Evolutionary conservation across 2,329 filamentous ascomycete species (phyloP).

Genomic region (Lanzia echinophila): DNA sequence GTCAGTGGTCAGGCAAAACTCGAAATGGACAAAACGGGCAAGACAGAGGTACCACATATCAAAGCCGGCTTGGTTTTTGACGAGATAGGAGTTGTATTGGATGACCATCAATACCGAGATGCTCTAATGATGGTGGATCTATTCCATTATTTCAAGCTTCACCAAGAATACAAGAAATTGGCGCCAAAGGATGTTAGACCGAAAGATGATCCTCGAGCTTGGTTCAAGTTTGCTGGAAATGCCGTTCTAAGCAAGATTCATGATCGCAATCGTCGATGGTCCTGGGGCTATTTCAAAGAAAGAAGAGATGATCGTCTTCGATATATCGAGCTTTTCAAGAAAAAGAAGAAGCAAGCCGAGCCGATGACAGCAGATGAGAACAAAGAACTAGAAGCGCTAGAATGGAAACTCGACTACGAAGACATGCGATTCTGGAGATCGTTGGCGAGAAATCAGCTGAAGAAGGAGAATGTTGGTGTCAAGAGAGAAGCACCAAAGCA

Average conservation of each 20-base stretch:
- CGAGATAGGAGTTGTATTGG: conserved; percentile 94
- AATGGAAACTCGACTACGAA: conserved; percentile 86
- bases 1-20: conserved; percentile 93
- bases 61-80: conserved; percentile 92
- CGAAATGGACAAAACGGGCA: conserved; percentile 89
- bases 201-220: conserved; percentile 86
- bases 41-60: conserved; percentile 70
- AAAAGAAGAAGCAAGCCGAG: conserved; percentile 66
- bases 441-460: conserved; percentile 84
- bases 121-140: conserved; percentile 96
- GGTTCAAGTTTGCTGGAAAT: conserved; percentile 85
- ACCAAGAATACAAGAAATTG: conserved; percentile 92
- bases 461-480: conserved; percentile 90
- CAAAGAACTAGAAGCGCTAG: conserved; percentile 67
- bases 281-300: conserved; percentile 92
- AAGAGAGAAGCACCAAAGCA: conserved; percentile 57
- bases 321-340: conserved; percentile 96
- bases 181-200: conserved; percentile 76
- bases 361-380: conserved; percentile 61
- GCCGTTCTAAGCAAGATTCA: conserved; percentile 91
- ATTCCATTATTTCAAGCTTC: conserved; percentile 96
- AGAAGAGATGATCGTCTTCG: conserved; percentile 79
- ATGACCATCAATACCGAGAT: conserved; percentile 96
- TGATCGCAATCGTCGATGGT: conserved; percentile 86
- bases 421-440: conserved; percentile 97